These are phyloP conservation scores for Sporisorium iseilematis-ciliati DNA, from an alignment of 1,284 basidiomycete genomes.

Conservation along the genomic window DNA sequence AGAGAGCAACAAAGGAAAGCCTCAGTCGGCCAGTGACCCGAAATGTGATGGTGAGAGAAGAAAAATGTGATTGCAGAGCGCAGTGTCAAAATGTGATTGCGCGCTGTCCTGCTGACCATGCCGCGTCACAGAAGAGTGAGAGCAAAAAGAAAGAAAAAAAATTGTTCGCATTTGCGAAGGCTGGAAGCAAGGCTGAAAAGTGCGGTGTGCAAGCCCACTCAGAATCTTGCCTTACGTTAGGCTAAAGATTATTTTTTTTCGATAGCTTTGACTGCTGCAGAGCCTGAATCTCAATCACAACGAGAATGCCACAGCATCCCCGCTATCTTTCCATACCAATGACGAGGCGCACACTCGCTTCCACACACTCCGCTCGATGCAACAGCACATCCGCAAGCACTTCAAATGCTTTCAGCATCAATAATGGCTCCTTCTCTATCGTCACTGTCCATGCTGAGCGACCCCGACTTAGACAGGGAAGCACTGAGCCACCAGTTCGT, in stretches of 20 bases:
- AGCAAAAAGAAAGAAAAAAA: too few relatives aligned
- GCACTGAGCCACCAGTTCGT: not conserved
- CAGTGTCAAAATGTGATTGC: not conserved
- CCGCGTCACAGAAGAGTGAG: not conserved
- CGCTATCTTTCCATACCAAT: not conserved
- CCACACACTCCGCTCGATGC: slow-evolving; percentile 4
- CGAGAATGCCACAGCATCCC: not conserved
- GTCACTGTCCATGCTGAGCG: not conserved
- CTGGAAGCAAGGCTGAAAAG: not conserved
- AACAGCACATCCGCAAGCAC: not conserved
- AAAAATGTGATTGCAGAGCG: slow-evolving; percentile 10
- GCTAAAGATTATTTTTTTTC: not conserved
- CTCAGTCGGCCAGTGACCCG: slow-evolving; percentile 4
- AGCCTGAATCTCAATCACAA: not conserved
- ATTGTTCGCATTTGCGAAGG: slow-evolving; percentile 1
- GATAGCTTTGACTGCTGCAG: not conserved
- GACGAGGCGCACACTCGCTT: not conserved
- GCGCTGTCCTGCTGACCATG: slow-evolving; percentile 8
- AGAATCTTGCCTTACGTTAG: not conserved
- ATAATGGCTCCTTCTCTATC: not conserved
- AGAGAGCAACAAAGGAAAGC: not conserved
- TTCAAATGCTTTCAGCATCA: not conserved
- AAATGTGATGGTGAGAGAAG: slow-evolving; percentile 1
- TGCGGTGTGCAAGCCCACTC: not conserved
- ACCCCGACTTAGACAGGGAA: not conserved